Percentiles rank a stretch among this genome's conserved stretches.
phyloP scores from a whole-genome alignment of 345 rosid genomes.

The Fremontodendron californicum region DNA sequence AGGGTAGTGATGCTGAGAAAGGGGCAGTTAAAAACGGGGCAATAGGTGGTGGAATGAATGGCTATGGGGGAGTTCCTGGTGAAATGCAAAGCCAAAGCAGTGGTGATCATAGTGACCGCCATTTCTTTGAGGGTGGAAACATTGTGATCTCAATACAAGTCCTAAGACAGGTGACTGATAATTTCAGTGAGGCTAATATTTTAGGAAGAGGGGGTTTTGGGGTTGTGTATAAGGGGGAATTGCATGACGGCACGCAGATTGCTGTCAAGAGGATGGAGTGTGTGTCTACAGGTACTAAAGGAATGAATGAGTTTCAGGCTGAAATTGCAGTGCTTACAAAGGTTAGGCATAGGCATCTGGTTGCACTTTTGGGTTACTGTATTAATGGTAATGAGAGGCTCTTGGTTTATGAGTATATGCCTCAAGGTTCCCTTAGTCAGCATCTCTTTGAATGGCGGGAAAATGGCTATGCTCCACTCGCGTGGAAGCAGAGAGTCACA shows the following conservation, averaged over 20 bases:
- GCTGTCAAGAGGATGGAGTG: conserved; percentile 89
- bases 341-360: conserved; percentile 89
- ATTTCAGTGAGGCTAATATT: conserved; percentile 62
- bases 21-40: conserved; percentile 36
- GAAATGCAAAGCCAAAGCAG: conserved; percentile 56
- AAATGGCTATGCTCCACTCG: conserved; percentile 44
- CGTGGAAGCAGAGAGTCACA: conserved; percentile 81
- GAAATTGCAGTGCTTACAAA: conserved; percentile 82
- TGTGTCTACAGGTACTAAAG: conserved; percentile 51
- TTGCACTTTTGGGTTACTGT: conserved; percentile 79
- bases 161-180: conserved; percentile 60
- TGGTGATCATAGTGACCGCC: conserved; percentile 49
- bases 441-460: conserved; percentile 65
- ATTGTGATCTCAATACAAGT: conserved; percentile 62
- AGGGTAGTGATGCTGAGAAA: conserved; percentile 38
- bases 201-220: conserved; percentile 90
- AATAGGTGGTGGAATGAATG: conserved; percentile 24
- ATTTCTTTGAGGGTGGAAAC: conserved; percentile 55
- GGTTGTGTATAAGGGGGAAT: conserved; percentile 71
- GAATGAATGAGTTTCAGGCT: conserved; percentile 81
- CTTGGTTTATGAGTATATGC: conserved; percentile 88
- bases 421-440: conserved; percentile 73
- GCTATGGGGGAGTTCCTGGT: conserved; percentile 37
- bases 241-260: conserved; percentile 78
- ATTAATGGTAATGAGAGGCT: conserved; percentile 73